phyloP scores from a whole-genome alignment of 148 eudicot species.

The Mesembryanthemum crystallinum region DNA sequence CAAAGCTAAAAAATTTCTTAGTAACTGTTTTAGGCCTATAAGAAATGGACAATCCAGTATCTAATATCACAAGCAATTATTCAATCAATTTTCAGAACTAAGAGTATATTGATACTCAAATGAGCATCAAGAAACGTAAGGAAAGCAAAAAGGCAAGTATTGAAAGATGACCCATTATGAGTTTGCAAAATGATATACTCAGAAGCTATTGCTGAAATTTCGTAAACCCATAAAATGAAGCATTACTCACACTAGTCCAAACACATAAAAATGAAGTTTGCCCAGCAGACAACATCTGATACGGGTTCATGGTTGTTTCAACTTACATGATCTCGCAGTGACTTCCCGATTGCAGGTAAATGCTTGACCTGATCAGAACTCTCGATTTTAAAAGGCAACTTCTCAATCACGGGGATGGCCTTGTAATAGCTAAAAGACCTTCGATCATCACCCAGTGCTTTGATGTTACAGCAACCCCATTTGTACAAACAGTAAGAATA shows the following conservation, averaged over 20 bases:
- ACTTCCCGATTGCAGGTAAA: conserved; percentile 85
- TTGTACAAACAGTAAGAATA: conserved; percentile 6
- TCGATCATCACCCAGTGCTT: conserved; percentile 93
- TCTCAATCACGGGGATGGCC: conserved; percentile 91
- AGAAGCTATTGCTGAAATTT: too few relatives aligned
- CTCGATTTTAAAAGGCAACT: conserved; percentile 84
- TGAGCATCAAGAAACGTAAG: too few relatives aligned
- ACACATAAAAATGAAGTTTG: background rate
- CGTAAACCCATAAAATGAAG: too few relatives aligned
- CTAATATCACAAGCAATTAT: too few relatives aligned
- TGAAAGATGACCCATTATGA: too few relatives aligned
- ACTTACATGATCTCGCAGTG: conserved; percentile 93
- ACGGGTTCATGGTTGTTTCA: background rate
- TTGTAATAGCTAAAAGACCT: conserved; percentile 93
- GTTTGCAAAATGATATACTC: too few relatives aligned
- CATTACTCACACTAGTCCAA: background rate
- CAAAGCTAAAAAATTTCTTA: too few relatives aligned
- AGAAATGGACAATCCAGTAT: too few relatives aligned
- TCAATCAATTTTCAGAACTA: too few relatives aligned
- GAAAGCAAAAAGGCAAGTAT: too few relatives aligned
- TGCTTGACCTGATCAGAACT: conserved; percentile 78
- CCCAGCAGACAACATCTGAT: background rate
- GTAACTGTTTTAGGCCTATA: too few relatives aligned
- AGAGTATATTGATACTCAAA: too few relatives aligned
- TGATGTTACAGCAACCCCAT: background rate